These are phyloP conservation scores for Cryphonectria parasitica DNA, from an alignment of 2,329 filamentous ascomycete genomes.

Conservation along the genomic window DNA sequence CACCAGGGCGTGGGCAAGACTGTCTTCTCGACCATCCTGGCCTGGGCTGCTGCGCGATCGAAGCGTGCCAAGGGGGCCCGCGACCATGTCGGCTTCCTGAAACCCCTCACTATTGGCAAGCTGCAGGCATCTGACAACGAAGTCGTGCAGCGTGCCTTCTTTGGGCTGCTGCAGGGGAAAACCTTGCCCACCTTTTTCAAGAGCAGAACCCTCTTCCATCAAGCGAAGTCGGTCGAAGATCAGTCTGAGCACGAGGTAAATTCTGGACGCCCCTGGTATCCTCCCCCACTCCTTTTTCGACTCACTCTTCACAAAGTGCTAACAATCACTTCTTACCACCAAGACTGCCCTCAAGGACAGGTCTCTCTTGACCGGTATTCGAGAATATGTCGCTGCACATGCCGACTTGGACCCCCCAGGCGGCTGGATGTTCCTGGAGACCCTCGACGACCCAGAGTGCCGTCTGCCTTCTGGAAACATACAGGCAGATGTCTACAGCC, in stretches of 20 bases:
- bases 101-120: conserved; percentile 79
- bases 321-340: background rate
- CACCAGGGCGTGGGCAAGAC: conserved; percentile 89
- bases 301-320: background rate
- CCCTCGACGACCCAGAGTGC: conserved; percentile 81
- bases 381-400: background rate
- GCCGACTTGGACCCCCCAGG: conserved; percentile 41
- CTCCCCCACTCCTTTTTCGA: background rate
- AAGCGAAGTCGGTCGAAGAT: conserved; percentile 45
- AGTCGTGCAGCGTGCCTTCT: background rate
- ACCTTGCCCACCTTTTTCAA: background rate
- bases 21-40: conserved; percentile 74
- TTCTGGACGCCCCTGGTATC: conserved; percentile 28
- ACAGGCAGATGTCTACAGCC: conserved; percentile 77
- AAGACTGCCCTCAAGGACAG: background rate
- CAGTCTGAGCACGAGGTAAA: background rate
- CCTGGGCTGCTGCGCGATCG: conserved; percentile 57
- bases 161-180: background rate
- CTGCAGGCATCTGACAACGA: conserved; percentile 61
- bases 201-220: conserved; percentile 76
- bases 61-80: conserved; percentile 38
- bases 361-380: background rate
- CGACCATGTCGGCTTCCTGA: conserved; percentile 66
- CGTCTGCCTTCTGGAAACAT: conserved; percentile 75
- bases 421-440: conserved; percentile 75